phyloP scores from a whole-genome alignment of 2,329 filamentous ascomycete species.

The Aspergillus tanneri region DNA sequence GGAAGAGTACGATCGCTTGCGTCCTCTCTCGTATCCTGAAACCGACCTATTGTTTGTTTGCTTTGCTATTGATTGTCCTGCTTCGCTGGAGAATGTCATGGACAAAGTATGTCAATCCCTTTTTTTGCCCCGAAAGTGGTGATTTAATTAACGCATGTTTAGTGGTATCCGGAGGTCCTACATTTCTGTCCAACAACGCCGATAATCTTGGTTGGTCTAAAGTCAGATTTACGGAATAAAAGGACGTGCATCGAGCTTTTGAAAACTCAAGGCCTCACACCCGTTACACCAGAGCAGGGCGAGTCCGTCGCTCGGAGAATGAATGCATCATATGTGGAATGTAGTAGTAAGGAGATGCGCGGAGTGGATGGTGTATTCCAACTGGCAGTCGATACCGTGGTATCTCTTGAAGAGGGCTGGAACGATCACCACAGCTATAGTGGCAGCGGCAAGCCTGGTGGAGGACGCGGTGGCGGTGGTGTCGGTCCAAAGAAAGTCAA shows the following conservation, averaged over 20 bases:
- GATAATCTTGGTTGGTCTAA: conserved; percentile 90
- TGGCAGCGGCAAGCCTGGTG: conserved; percentile 29
- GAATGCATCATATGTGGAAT: conserved; percentile 95
- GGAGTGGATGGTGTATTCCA: conserved; percentile 98
- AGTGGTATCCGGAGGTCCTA: conserved; percentile 99
- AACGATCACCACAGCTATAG: conserved; percentile 22
- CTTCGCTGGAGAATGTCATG: conserved; percentile 96
- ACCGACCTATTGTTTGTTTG: conserved; percentile 98
- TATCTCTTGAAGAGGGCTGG: conserved; percentile 69
- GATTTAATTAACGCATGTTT: not conserved
- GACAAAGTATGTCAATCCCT: conserved; percentile 72
- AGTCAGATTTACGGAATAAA: conserved; percentile 94
- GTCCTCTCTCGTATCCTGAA: conserved; percentile 94
- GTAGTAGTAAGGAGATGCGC: conserved; percentile 94
- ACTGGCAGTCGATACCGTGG: conserved; percentile 82
- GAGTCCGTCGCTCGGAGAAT: conserved; percentile 86
- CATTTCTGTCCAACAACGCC: conserved; percentile 98
- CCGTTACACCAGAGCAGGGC: conserved; percentile 89
- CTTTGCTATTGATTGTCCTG: conserved; percentile 98
- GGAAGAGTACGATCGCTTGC: conserved; percentile 95
- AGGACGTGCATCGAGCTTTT: conserved; percentile 97
- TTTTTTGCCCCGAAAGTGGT: not conserved
- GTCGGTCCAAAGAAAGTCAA: conserved; percentile 65
- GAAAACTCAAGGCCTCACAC: conserved; percentile 94
- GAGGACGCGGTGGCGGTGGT: conserved; percentile 38